phyloP scores from a whole-genome alignment of 139 green algal genomes.

The Haematococcus sp. region DNA sequence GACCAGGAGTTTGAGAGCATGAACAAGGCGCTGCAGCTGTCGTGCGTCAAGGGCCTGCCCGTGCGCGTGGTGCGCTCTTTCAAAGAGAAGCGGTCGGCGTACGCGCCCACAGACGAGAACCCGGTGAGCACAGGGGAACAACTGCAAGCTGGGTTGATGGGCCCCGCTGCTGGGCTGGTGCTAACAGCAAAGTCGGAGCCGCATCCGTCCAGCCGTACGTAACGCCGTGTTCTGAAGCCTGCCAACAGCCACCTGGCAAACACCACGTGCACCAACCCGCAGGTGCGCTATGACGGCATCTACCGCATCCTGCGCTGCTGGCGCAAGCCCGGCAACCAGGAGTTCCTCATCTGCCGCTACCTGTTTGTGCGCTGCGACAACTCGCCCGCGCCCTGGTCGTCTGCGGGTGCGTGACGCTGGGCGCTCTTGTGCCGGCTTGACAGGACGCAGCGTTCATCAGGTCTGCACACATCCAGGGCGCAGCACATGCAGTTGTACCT shows the following conservation, averaged over 20 bases:
- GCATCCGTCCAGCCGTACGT: too few relatives aligned
- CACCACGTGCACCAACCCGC: too few relatives aligned
- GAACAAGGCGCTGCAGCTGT: conserved; percentile 87
- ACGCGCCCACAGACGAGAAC: conserved; percentile 72
- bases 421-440: background rate
- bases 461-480: too few relatives aligned
- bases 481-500: too few relatives aligned
- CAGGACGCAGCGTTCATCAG: too few relatives aligned
- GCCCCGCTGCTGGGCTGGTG: too few relatives aligned
- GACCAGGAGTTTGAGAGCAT: conserved; percentile 87
- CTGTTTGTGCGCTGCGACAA: conserved; percentile 95
- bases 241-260: too few relatives aligned
- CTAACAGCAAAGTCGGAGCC: too few relatives aligned
- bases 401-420: conserved; percentile 34
- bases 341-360: conserved; percentile 63
- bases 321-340: conserved; percentile 75
- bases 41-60: conserved; percentile 81
- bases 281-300: conserved; percentile 82
- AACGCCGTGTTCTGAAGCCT: too few relatives aligned
- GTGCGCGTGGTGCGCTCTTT: conserved; percentile 87
- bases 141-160: too few relatives aligned
- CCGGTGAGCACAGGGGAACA: conserved; percentile 13
- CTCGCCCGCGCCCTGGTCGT: conserved; percentile 84
- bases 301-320: conserved; percentile 92
- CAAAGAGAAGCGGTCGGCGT: conserved; percentile 89